These are phyloP conservation scores for Aspergillus arachidicola DNA, from an alignment of 2,329 filamentous ascomycete species.

Conservation along the genomic window DNA sequence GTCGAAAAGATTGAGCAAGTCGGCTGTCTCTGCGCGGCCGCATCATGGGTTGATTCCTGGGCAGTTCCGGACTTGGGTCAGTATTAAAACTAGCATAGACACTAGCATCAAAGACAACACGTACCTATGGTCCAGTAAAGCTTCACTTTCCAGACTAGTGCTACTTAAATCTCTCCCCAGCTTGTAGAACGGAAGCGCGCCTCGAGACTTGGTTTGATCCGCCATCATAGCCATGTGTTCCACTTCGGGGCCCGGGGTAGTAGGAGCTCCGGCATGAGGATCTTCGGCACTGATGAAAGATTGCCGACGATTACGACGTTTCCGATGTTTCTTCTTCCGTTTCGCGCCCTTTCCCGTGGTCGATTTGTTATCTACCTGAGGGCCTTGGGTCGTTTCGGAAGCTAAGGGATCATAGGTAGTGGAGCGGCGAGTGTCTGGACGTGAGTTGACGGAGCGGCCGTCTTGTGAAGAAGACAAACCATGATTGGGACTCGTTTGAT, in stretches of 20 bases:
- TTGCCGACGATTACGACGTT: constrained; percentile 77
- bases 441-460: constrained; percentile 11
- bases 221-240: constrained; percentile 32
- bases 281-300: constrained; percentile 75
- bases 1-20: constrained; percentile 42
- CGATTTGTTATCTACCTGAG: constrained; percentile 23
- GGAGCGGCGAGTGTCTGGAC: constrained; percentile 6
- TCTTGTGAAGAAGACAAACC: constrained; percentile 9
- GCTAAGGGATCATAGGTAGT: constrained; percentile 5
- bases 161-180: constrained; percentile 68
- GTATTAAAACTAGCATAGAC: background rate
- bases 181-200: constrained; percentile 56
- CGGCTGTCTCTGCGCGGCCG: constrained; percentile 63
- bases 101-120: constrained; percentile 15
- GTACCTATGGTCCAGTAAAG: constrained; percentile 82
- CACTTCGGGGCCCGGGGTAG: constrained; percentile 45
- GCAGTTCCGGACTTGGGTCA: constrained; percentile 12
- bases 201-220: constrained; percentile 28
- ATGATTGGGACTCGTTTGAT: constrained; percentile 14
- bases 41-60: constrained; percentile 62
- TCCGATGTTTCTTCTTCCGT: constrained; percentile 71
- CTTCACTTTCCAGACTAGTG: constrained; percentile 87
- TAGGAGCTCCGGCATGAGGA: constrained; percentile 52
- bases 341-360: constrained; percentile 30
- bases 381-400: constrained; percentile 19